phyloP scores from a whole-genome alignment of 768 basidiomycete genomes.

The Panaeolus papilionaceus region DNA sequence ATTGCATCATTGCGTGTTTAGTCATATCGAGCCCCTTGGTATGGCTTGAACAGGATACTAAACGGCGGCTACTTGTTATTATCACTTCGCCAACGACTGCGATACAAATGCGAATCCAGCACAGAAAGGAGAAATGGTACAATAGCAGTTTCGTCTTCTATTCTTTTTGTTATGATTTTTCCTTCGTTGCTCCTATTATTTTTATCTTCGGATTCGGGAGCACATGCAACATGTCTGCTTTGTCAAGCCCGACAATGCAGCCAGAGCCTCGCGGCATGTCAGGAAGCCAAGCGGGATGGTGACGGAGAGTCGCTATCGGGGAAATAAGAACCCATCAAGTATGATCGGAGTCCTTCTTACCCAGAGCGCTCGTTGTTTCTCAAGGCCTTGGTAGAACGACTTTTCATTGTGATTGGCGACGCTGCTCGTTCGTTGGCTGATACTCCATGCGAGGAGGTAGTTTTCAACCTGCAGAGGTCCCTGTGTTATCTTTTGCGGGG shows the following conservation, averaged over 20 bases:
- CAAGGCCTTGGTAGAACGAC: not conserved
- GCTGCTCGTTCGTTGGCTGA: not conserved
- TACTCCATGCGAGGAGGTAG: not conserved
- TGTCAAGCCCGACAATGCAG: no score
- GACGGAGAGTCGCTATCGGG: not conserved
- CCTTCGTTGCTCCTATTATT: not conserved
- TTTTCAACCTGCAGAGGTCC: no score
- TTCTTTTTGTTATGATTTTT: not conserved
- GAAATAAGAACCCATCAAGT: not conserved
- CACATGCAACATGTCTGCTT: not conserved
- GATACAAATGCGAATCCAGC: not conserved
- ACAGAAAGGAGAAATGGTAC: not conserved
- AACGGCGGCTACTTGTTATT: not conserved
- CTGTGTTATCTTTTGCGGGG: no score
- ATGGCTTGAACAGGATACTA: not conserved
- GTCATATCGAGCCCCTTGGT: not conserved
- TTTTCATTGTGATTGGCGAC: not conserved
- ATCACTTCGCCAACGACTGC: not conserved
- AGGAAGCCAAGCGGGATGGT: not conserved
- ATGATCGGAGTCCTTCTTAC: not conserved
- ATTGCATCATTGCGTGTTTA: slow-evolving; percentile 5
- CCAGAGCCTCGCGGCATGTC: no score
- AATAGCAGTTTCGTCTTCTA: not conserved
- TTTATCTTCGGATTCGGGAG: not conserved
- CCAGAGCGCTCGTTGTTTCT: not conserved